A percentile compares a stretch with the other conserved stretches of the same genome.
Conservation (phyloP, 331 rosid genomes). For the Saraca asoca region DNA sequence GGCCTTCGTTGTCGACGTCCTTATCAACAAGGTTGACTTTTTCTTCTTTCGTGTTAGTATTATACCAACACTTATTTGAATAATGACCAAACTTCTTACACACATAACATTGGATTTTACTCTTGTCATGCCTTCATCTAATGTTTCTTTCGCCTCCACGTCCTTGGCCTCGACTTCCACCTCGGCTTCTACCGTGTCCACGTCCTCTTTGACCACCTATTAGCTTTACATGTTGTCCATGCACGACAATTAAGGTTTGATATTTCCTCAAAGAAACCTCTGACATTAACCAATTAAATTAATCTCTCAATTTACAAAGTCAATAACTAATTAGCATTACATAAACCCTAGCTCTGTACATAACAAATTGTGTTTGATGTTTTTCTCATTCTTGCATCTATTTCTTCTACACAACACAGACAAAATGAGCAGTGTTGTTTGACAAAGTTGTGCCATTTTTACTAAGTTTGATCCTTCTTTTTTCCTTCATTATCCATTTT, state of each 20-base stretch:
- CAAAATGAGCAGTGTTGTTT: conserved; percentile 33
- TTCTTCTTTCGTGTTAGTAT: too few relatives aligned
- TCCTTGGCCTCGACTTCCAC: too few relatives aligned
- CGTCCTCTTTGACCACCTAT: too few relatives aligned
- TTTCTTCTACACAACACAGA: conserved; percentile 20
- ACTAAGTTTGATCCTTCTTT: conserved; percentile 17
- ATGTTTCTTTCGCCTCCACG: too few relatives aligned
- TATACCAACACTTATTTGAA: too few relatives aligned
- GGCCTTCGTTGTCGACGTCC: too few relatives aligned
- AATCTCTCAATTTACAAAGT: not conserved
- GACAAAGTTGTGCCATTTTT: conserved; percentile 23
- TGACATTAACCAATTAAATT: not conserved
- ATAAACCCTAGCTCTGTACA: not conserved
- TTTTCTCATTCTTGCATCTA: conserved; percentile 1
- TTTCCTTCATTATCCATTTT: not conserved
- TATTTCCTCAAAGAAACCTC: not conserved
- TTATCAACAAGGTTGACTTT: too few relatives aligned
- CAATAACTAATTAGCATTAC: not conserved
- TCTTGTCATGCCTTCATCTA: too few relatives aligned
- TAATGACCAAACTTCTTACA: too few relatives aligned
- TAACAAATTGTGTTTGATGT: not conserved
- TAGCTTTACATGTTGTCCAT: conserved; percentile 41
- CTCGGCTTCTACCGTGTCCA: too few relatives aligned
- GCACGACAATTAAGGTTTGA: not conserved
- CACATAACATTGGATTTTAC: too few relatives aligned